Base-by-base conservation (phyloP, 371 early-diverging fungal species). In the Umbelopsis sp. region DNA sequence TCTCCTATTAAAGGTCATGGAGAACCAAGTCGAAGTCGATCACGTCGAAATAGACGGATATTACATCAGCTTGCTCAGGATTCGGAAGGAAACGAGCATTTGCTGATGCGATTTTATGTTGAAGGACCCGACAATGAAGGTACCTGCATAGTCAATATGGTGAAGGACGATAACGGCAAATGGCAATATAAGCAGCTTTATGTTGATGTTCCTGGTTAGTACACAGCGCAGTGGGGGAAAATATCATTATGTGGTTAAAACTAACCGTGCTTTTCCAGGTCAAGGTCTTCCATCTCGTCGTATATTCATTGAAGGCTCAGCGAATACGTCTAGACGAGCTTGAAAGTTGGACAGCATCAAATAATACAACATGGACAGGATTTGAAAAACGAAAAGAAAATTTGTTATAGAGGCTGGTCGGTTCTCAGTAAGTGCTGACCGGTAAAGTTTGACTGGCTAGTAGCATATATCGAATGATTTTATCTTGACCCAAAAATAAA, bases 141-240 rank as follows among this genome's bases (percentile, higher is more conserved):
- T 22, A 75, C 77, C 4, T 79, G 76, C 11, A 76, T 79, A 67
- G 50, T 84, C 67, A 81, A 84, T 46, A 84, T 84, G 86, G 69
- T 81, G 71, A 84, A 84, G 72, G 80, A 79, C 65, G 74, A 73
- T 2, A 76, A 69, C 45, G 77, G 73, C 63, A 76, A 78, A 41
- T 84, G 84, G 84, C 75, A 80, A 32, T 84, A 81, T 74, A 76
- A 76, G 66, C 81, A 80, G 53, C 75, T 84, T 68, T 79, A 77
- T 74, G 81, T 80, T 4, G 84, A 84, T 57, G 80, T 84, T 41
- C 84, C 84, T 29, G 84, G 83, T 57, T 32, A 35, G 57, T 57
- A 35, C n/a, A 35, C 29, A 6, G 12, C 7, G 8, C 12, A 18
- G 4, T 16, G 14, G 22, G 22, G 22, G 0, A 22, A 22, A 22